phyloP scores from a whole-genome alignment of 31 red algal species.

The Endocladia muricata region DNA sequence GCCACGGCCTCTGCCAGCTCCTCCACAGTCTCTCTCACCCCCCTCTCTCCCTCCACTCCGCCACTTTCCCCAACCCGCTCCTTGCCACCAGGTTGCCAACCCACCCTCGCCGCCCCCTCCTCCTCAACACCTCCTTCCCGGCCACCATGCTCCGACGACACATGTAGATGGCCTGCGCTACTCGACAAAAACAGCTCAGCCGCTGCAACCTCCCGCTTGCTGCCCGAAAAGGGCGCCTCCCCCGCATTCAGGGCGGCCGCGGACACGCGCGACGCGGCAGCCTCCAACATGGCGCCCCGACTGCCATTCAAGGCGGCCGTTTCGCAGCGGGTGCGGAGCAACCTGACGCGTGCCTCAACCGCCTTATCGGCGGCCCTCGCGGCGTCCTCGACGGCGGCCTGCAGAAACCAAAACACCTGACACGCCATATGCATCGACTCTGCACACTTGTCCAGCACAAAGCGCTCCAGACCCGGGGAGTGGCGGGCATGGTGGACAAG shows the following conservation, averaged over 20 bases:
- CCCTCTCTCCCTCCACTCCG: too few species aligned
- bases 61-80: too few species aligned
- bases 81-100: too few species aligned
- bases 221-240: conserved; percentile 51
- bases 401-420: conserved; percentile 99
- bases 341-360: conserved; percentile 32
- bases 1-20: neutral
- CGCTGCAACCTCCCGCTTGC: neutral
- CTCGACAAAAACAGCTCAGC: conserved; percentile 51
- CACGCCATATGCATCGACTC: conserved; percentile 97
- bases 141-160: conserved; percentile 2
- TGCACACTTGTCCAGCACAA: conserved; percentile 98
- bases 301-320: conserved; percentile 96
- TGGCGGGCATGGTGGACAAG: conserved; percentile 90
- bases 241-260: conserved; percentile 40
- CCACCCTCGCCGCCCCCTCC: too few species aligned
- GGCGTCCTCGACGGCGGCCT: conserved; percentile 97
- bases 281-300: conserved; percentile 50
- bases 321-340: conserved; percentile 92
- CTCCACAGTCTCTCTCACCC: neutral
- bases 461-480: conserved; percentile 87
- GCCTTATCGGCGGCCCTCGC: conserved; percentile 27
- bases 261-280: conserved; percentile 38
- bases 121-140: too few species aligned
- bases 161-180: conserved; percentile 35